Evolutionary conservation across 164 flowering plant genomes (phyloP).

Genomic region (Umbellularia californica): DNA sequence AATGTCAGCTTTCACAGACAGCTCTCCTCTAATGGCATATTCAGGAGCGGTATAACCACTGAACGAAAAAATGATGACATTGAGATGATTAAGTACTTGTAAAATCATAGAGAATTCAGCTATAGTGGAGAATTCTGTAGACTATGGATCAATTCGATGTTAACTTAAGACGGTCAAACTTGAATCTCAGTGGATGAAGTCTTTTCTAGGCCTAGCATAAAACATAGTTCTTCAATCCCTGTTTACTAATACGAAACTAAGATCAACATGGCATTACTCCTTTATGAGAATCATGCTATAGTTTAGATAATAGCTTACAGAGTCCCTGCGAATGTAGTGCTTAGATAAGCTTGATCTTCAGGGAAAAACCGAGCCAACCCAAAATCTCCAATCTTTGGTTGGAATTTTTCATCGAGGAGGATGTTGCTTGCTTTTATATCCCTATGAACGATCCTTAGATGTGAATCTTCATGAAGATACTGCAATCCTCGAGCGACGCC

Average conservation of each 20-base stretch:
- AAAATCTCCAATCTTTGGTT: constrained; percentile 62
- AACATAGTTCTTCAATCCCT: no score
- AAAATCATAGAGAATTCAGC: background rate
- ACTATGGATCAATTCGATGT: background rate
- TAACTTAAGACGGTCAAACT: no score
- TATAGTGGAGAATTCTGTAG: background rate
- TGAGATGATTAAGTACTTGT: background rate
- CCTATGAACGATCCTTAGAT: constrained; percentile 55
- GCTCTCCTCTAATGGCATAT: constrained; percentile 64
- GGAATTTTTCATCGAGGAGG: constrained; percentile 58
- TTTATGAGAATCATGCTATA: background rate
- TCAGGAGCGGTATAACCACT: constrained; percentile 73
- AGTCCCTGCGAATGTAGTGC: constrained; percentile 72
- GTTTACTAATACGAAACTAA: background rate
- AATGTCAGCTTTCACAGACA: constrained; percentile 67
- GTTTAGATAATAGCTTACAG: constrained; percentile 29
- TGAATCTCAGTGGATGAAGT: no score
- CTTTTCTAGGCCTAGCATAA: no score
- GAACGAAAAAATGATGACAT: constrained; percentile 7
- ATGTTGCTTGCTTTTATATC: constrained; percentile 75
- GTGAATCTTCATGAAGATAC: constrained; percentile 68
- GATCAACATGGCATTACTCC: background rate
- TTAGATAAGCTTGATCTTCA: constrained; percentile 59
- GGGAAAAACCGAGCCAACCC: constrained; percentile 69
- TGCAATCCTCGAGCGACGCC: constrained; percentile 65